These are phyloP conservation scores for Pontederia paniculata DNA, from an alignment of 176 grass and related monocot genomes.

Conservation along the genomic window DNA sequence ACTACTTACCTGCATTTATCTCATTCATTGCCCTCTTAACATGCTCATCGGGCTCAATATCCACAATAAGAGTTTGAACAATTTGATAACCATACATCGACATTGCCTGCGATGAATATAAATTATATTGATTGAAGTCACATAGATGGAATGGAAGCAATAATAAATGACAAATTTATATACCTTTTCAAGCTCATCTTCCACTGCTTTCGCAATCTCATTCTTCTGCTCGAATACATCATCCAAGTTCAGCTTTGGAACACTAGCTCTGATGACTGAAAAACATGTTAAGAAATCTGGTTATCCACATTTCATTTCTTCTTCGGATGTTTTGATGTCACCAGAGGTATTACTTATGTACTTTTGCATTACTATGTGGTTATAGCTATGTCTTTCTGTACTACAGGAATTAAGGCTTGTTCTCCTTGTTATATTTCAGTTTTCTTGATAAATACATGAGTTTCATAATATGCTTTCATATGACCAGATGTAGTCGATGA, in stretches of 20 bases:
- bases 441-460: too few species aligned
- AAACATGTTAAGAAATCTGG: background rate
- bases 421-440: too few species aligned
- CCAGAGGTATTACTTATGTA: background rate
- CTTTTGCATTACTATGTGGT: too few species aligned
- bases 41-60: conserved; percentile 8
- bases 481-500: too few species aligned
- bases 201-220: conserved; percentile 6
- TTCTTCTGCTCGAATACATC: conserved; percentile 16
- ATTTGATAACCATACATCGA: conserved; percentile 7
- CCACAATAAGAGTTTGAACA: conserved; percentile 8
- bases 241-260: conserved; percentile 12
- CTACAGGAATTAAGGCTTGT: too few species aligned
- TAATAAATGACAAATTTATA: too few species aligned
- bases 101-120: background rate
- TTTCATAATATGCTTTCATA: too few species aligned
- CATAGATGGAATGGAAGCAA: too few species aligned
- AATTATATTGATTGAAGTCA: too few species aligned
- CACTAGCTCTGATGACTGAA: conserved; percentile 7
- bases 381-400: too few species aligned
- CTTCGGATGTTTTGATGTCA: background rate
- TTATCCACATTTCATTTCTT: background rate
- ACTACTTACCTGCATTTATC: conserved; percentile 5
- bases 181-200: conserved; percentile 2
- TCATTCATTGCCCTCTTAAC: conserved; percentile 13